Evolutionary conservation across 495 filamentous ascomycete species (phyloP).

Genomic region (Neurospora sp.): DNA sequence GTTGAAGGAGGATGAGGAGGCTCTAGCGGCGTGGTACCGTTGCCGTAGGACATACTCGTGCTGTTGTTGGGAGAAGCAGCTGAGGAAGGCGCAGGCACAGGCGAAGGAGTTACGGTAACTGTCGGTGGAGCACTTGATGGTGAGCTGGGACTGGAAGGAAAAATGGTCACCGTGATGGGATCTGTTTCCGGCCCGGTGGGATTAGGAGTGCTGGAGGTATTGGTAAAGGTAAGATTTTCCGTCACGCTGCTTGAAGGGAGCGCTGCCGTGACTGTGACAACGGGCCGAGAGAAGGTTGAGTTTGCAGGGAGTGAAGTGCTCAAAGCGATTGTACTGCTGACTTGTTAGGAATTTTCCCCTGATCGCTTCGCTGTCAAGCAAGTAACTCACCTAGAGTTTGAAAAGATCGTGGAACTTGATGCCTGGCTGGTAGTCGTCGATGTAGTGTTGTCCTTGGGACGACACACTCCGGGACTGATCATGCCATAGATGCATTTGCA

Average conservation of each 20-base stretch:
- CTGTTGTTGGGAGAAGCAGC: neutral
- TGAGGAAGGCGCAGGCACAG: neutral
- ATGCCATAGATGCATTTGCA: slow-evolving; percentile 29
- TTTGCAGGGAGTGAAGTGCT: slow-evolving; percentile 5
- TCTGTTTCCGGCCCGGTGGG: neutral
- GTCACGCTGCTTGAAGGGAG: slow-evolving; percentile 2
- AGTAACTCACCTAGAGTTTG: slow-evolving; percentile 14
- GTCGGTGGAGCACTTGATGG: neutral
- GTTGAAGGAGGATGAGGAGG: neutral
- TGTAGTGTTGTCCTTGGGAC: slow-evolving; percentile 9
- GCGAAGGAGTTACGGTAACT: slow-evolving; percentile 1
- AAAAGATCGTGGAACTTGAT: slow-evolving; percentile 5
- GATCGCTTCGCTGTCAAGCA: no score
- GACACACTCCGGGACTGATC: slow-evolving; percentile 18
- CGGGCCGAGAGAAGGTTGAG: slow-evolving; percentile 1
- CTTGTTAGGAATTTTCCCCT: neutral
- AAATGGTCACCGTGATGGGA: slow-evolving; percentile 12
- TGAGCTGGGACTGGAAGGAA: slow-evolving; percentile 2
- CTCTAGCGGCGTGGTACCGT: neutral
- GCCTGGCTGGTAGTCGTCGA: slow-evolving; percentile 7
- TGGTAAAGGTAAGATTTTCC: neutral
- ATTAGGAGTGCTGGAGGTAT: neutral
- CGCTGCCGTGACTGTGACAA: slow-evolving; percentile 6
- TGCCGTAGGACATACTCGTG: neutral
- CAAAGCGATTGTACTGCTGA: neutral